Conservation (phyloP, 176 grass and related monocot species). For the Raddia guianensis region DNA sequence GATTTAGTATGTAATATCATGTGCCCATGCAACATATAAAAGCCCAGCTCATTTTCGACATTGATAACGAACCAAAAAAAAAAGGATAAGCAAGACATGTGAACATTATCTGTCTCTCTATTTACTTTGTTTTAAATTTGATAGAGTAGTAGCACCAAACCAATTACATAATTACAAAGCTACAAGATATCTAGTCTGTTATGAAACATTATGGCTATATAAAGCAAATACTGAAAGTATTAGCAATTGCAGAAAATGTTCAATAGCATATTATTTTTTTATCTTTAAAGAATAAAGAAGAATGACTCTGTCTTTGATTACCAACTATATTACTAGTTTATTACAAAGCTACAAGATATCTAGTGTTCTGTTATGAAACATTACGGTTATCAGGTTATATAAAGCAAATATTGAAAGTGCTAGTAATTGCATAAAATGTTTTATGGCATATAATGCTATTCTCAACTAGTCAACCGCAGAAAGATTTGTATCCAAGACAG, state of each 20-base stretch:
- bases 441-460: too few relatives aligned
- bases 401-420: too few relatives aligned
- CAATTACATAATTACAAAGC: background rate
- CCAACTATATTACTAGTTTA: too few relatives aligned
- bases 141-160: background rate
- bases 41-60: background rate
- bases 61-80: background rate
- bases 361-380: too few relatives aligned
- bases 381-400: too few relatives aligned
- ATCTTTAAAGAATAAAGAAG: conserved; percentile 24
- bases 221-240: background rate
- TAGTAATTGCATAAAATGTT: too few relatives aligned
- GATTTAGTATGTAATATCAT: background rate
- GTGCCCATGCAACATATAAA: background rate
- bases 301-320: background rate
- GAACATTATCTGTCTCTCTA: background rate
- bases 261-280: background rate
- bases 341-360: too few relatives aligned
- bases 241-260: conserved; percentile 9
- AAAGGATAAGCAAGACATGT: background rate
- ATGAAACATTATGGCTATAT: background rate
- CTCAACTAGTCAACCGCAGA: background rate
- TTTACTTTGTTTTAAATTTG: background rate
- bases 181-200: background rate
- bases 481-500: background rate